phyloP scores from a whole-genome alignment of 352 stramenopile species.

The Globisporangium paddicum region DNA sequence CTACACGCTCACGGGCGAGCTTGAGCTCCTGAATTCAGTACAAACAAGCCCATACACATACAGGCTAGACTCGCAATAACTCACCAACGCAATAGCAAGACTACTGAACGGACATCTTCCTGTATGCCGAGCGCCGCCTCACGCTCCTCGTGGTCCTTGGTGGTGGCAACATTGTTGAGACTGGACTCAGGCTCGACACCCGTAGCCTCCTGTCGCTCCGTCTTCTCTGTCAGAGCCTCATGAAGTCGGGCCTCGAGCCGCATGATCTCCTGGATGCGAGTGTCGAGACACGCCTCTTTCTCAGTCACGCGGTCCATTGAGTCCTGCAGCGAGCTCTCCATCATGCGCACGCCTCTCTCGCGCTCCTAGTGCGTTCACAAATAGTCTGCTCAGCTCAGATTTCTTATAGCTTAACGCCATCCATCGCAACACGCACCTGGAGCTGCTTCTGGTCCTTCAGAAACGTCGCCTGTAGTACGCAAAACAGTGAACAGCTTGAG shows the following conservation, averaged over 20 bases:
- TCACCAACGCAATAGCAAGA: no score
- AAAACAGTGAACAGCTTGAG: not conserved
- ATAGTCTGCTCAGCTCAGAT: not conserved
- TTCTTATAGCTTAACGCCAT: no score
- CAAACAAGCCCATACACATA: not conserved
- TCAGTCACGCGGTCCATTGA: slow-evolving; percentile 22
- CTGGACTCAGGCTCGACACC: not conserved
- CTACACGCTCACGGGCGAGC: slow-evolving; percentile 1
- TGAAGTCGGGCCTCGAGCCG: slow-evolving; percentile 38
- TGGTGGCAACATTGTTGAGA: slow-evolving; percentile 2
- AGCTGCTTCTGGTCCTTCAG: slow-evolving; percentile 30
- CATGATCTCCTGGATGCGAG: slow-evolving; percentile 34
- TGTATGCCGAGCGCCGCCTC: slow-evolving; percentile 20
- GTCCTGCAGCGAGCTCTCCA: slow-evolving; percentile 30
- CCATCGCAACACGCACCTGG: slow-evolving; percentile 20
- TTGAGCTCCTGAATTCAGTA: not conserved
- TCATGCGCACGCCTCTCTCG: slow-evolving; percentile 26
- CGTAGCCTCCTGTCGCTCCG: slow-evolving; percentile 10
- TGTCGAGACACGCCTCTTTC: slow-evolving; percentile 33
- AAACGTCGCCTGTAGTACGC: slow-evolving; percentile 15
- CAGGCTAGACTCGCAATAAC: not conserved
- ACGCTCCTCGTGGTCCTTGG: slow-evolving; percentile 15
- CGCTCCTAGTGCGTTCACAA: slow-evolving; percentile 18
- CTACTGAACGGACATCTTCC: slow-evolving; percentile 21
- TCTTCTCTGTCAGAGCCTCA: slow-evolving; percentile 22